These are phyloP conservation scores for Misopates orontium DNA, from an alignment of 257 asterid species.

Conservation along the genomic window DNA sequence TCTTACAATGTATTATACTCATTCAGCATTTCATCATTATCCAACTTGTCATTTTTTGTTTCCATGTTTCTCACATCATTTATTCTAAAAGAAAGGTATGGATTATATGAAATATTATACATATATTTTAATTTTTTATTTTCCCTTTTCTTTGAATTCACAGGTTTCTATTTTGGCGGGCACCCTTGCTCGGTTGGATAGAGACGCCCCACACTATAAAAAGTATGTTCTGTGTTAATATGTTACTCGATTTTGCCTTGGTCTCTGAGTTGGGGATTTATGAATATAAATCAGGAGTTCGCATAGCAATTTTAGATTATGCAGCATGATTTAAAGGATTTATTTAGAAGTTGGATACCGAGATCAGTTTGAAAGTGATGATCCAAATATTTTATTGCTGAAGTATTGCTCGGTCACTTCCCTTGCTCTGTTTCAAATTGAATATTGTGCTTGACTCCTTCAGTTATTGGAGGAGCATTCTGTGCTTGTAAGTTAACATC, in stretches of 20 bases:
- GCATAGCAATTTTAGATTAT: conserved; percentile 17
- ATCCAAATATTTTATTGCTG: background rate
- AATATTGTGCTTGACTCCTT: background rate
- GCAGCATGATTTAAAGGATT: background rate
- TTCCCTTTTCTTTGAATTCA: conserved; percentile 30
- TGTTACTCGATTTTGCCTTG: conserved; percentile 15
- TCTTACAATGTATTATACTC: conserved; percentile 8
- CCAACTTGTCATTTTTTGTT: background rate
- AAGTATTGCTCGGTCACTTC: background rate
- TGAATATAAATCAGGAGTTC: conserved; percentile 21
- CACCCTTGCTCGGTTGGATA: conserved; percentile 97
- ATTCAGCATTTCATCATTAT: conserved; percentile 2
- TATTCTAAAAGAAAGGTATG: background rate
- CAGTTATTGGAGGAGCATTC: background rate
- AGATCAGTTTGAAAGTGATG: conserved; percentile 8
- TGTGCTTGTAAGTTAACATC: background rate
- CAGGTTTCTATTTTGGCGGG: conserved; percentile 99
- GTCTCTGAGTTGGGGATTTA: conserved; percentile 18
- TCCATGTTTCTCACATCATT: conserved; percentile 3
- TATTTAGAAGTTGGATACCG: conserved; percentile 4
- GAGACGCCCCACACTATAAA: conserved; percentile 95
- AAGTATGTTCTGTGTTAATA: conserved; percentile 51
- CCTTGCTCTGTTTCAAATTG: background rate
- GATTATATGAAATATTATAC: too few relatives aligned
- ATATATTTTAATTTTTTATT: conserved; percentile 17